Conservation (phyloP, 495 filamentous ascomycete species). For the Trichodelitschia bisporula region DNA sequence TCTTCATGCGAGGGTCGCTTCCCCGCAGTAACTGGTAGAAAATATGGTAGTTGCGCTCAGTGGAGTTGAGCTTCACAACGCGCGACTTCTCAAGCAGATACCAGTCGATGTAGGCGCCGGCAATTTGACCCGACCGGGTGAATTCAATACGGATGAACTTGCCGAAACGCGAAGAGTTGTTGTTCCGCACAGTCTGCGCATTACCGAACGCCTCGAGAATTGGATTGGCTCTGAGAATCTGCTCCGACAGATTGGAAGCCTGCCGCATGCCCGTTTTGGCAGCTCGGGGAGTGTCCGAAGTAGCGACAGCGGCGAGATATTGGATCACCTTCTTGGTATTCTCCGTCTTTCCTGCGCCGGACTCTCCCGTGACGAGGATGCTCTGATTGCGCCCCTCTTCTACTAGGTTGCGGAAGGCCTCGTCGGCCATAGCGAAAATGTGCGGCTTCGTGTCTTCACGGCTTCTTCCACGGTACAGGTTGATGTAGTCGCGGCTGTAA, state of each 20-base stretch:
- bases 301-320: slow-evolving; percentile 85
- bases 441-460: slow-evolving; percentile 91
- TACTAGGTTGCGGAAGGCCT: slow-evolving; percentile 85
- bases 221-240: slow-evolving; percentile 89
- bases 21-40: slow-evolving; percentile 92
- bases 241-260: slow-evolving; percentile 77
- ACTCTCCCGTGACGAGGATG: slow-evolving; percentile 96
- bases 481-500: slow-evolving; percentile 89
- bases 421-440: slow-evolving; percentile 96
- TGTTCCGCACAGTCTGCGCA: slow-evolving; percentile 90
- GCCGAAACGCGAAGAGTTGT: slow-evolving; percentile 96
- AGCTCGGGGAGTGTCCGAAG: slow-evolving; percentile 41
- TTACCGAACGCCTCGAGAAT: slow-evolving; percentile 98
- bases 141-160: slow-evolving; percentile 99
- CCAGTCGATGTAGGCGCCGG: slow-evolving; percentile 95
- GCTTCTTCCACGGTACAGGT: slow-evolving; percentile 79
- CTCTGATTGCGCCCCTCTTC: slow-evolving; percentile 93
- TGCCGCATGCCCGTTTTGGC: slow-evolving; percentile 32
- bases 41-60: slow-evolving; percentile 89
- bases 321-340: slow-evolving; percentile 99
- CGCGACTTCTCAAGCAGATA: slow-evolving; percentile 93
- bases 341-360: slow-evolving; percentile 94
- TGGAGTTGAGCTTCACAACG: slow-evolving; percentile 63
- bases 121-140: slow-evolving; percentile 70
- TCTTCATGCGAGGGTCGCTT: slow-evolving; percentile 43